Evolutionary conservation across 192 early-diverging fungal genomes (phyloP).

Genomic region (Dissophora globulifera): DNA sequence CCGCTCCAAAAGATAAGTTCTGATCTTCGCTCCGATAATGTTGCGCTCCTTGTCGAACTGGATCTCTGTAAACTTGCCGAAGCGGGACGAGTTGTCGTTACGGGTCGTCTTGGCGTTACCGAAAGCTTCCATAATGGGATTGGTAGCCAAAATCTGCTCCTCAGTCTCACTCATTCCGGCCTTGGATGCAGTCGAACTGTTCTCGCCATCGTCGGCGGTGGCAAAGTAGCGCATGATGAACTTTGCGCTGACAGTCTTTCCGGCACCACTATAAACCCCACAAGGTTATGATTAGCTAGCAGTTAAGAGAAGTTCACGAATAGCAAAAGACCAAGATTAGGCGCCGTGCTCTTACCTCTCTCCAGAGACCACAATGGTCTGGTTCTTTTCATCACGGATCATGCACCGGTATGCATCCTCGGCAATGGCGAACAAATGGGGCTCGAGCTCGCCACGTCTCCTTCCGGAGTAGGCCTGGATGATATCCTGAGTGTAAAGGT

Average conservation of each 20-base stretch:
- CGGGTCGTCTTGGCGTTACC: constrained; percentile 99
- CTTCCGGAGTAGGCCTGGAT: constrained; percentile 94
- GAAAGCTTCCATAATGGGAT: constrained; percentile 99
- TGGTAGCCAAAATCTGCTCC: constrained; percentile 91
- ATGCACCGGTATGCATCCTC: constrained; percentile 98
- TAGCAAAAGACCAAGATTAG: constrained; percentile 1
- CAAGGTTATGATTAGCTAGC: background rate
- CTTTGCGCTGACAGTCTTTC: constrained; percentile 96
- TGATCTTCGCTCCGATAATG: constrained; percentile 94
- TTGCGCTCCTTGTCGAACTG: constrained; percentile 84
- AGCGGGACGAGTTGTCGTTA: constrained; percentile 98
- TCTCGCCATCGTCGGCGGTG: constrained; percentile 77
- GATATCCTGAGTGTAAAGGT: constrained; percentile 91
- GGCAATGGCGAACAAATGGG: constrained; percentile 98
- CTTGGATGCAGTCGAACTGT: constrained; percentile 55
- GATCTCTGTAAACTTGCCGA: constrained; percentile 98
- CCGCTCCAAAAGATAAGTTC: constrained; percentile 96
- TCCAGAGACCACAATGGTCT: constrained; percentile 98
- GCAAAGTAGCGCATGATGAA: constrained; percentile 99
- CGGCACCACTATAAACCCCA: constrained; percentile 77
- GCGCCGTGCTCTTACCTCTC: constrained; percentile 67
- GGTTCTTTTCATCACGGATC: constrained; percentile 92
- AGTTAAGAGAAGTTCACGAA: constrained; percentile 1
- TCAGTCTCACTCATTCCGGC: constrained; percentile 76
- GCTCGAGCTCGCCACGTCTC: constrained; percentile 94